Base-by-base conservation (phyloP, 352 stramenopile species). In the Phytophthora aleatoria region DNA sequence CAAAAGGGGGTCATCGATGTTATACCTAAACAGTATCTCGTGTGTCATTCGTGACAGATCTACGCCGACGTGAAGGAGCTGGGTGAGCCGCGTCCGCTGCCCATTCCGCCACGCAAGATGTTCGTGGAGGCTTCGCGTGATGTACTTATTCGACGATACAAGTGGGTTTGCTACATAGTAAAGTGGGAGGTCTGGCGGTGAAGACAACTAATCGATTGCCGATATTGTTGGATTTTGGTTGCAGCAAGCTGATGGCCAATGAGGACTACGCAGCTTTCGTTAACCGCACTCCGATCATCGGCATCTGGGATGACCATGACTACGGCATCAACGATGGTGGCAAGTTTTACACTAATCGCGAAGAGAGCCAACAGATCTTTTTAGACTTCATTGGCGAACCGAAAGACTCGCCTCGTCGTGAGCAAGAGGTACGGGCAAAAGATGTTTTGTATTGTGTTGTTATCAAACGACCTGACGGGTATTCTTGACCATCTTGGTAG, bases 251-350 rank as follows among this genome's bases (percentile, higher is more conserved):
- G 55, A 39, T 84, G 30, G 71, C 71, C 5, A 87, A 93, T 59
- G 69, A 79, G 3, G 81, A 92, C 54, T 95, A 95, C 69, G 68
- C 57, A 11, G 51, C 69, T 50, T 89, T 95, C 33, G 74, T 78
- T 13, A 75, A 75, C 36, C 74, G 44, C 45, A 91, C 81, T 52
- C 87, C 87, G 5, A 78, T 93, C 42, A 91, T 95, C 42, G 87
- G 82, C n/a, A 91, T 92, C 57, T 95, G 87, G 87, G 85, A 97
- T 64, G 90, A 97, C 70, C 89, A 97, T 60, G 90, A 97, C 66
- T 97, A 93, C 55, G 90, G 90, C n/a, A 91, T 93, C 49, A 97
- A 97, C 61, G 89, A 97, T 52, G 87, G 81, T 9, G 73, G 87
- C 67, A 95, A 92, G 39, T 62, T 74, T 4, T 97, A 85, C 61